phyloP scores from a whole-genome alignment of 148 eudicot species.

The Agrostemma githago region DNA sequence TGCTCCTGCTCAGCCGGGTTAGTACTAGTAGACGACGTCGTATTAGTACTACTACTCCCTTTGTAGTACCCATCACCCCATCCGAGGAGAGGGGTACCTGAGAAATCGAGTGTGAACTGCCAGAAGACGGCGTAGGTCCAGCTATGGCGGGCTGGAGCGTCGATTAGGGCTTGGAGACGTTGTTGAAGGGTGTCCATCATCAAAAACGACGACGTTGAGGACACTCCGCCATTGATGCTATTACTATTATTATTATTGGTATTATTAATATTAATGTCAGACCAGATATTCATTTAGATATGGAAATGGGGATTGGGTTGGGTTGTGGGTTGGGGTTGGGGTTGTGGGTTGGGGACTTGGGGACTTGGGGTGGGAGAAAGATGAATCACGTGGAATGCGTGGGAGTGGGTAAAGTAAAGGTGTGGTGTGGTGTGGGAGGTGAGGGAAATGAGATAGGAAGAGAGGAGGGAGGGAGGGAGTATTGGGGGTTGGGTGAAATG shows the following conservation, averaged over 20 bases:
- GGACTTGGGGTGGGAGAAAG: neutral
- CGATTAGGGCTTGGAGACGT: slow-evolving; percentile 66
- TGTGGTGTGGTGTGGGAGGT: neutral
- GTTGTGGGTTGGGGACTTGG: too few species aligned
- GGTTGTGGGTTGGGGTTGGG: too few species aligned
- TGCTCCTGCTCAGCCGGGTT: slow-evolving; percentile 64
- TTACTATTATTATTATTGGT: neutral
- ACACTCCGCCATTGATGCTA: neutral
- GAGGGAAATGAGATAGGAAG: neutral
- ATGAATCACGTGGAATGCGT: slow-evolving; percentile 30
- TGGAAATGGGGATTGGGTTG: slow-evolving; percentile 35
- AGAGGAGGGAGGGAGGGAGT: neutral
- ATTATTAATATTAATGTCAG: neutral
- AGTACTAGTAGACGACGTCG: neutral
- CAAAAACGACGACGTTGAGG: slow-evolving; percentile 2
- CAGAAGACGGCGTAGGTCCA: slow-evolving; percentile 99
- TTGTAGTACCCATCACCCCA: slow-evolving; percentile 97
- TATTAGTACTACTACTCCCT: slow-evolving; percentile 23
- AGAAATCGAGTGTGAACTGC: slow-evolving; percentile 47
- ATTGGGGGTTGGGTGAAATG: neutral
- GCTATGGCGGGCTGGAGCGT: slow-evolving; percentile 30
- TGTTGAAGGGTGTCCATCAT: slow-evolving; percentile 69
- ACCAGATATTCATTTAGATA: slow-evolving; percentile 40
- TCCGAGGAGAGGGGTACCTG: slow-evolving; percentile 35
- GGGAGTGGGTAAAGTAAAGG: neutral